Percentiles rank a stretch among this genome's conserved stretches.
Evolutionary conservation across 1,284 basidiomycete species (phyloP).

Genomic region (Pholiota adiposa): DNA sequence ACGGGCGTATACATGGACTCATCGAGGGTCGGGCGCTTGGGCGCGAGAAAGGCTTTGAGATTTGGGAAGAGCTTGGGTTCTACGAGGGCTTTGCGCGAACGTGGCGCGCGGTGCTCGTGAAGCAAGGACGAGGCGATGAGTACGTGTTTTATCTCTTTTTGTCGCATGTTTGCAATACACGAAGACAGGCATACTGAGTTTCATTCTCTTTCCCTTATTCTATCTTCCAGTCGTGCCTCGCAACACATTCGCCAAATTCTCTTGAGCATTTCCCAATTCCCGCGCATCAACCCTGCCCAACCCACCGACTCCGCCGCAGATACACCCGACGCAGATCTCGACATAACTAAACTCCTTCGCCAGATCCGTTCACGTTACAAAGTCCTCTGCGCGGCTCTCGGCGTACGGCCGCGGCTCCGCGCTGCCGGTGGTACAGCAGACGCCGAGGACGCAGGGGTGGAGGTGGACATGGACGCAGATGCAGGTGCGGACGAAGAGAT

Average conservation of each 20-base stretch:
- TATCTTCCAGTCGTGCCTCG: slow-evolving; percentile 52
- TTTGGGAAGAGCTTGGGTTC: slow-evolving; percentile 97
- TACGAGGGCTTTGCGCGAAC: slow-evolving; percentile 84
- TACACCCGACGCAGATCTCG: slow-evolving; percentile 48
- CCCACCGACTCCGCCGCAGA: slow-evolving; percentile 25
- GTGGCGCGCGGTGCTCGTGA: slow-evolving; percentile 60
- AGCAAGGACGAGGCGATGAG: slow-evolving; percentile 50
- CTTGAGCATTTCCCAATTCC: slow-evolving; percentile 77
- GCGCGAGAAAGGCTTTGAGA: slow-evolving; percentile 89
- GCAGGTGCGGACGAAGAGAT: not conserved
- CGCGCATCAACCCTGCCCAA: slow-evolving; percentile 68
- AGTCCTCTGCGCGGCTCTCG: slow-evolving; percentile 83
- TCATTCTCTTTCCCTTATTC: not conserved
- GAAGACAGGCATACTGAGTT: slow-evolving; percentile 1
- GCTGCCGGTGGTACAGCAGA: slow-evolving; percentile 31
- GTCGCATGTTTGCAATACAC: not conserved
- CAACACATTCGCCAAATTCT: slow-evolving; percentile 74
- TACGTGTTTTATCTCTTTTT: slow-evolving; percentile 31
- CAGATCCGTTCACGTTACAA: slow-evolving; percentile 91
- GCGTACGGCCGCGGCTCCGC: slow-evolving; percentile 67
- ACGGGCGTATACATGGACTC: slow-evolving; percentile 88
- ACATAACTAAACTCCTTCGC: slow-evolving; percentile 77
- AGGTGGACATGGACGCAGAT: too few species aligned
- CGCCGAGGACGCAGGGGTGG: slow-evolving; percentile 9
- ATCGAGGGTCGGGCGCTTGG: slow-evolving; percentile 94